Percentiles rank a stretch among this genome's conserved stretches.
These are phyloP conservation scores for Cutaneotrichosporon arboriforme DNA, from an alignment of 1,284 basidiomycete species.

Conservation along the genomic window DNA sequence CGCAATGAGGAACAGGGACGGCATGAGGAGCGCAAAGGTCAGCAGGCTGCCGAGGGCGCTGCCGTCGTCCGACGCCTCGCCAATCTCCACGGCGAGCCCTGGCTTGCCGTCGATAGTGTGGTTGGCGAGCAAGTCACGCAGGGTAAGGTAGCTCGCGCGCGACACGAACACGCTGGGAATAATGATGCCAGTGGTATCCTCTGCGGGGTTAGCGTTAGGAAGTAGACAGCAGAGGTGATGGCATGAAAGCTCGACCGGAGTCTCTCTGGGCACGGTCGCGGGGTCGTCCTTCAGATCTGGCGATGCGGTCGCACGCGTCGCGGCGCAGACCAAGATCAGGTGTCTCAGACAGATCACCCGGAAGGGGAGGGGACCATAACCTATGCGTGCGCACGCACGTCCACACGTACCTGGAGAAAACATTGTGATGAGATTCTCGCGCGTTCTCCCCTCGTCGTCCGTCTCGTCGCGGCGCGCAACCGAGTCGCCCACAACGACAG, in stretches of 20 bases:
- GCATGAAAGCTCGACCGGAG: too few relatives aligned
- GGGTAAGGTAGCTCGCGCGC: constrained; percentile 45
- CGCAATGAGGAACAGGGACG: constrained; percentile 39
- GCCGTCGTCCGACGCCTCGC: constrained; percentile 40
- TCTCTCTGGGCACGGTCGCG: too few relatives aligned
- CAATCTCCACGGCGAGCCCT: constrained; percentile 35
- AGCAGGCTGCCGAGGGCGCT: constrained; percentile 44
- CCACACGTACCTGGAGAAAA: constrained; percentile 60
- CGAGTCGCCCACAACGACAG: constrained; percentile 78
- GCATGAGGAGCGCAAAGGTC: constrained; percentile 44
- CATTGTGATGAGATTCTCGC: constrained; percentile 81
- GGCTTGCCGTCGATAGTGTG: constrained; percentile 19
- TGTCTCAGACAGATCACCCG: too few relatives aligned
- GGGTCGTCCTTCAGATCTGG: too few relatives aligned
- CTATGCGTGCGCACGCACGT: too few relatives aligned
- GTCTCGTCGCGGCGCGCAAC: constrained; percentile 33
- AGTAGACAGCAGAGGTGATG: too few relatives aligned
- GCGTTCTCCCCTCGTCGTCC: constrained; percentile 59
- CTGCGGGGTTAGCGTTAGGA: constrained; percentile 20
- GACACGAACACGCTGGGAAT: constrained; percentile 51
- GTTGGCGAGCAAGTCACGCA: constrained; percentile 42
- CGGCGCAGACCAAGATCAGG: too few relatives aligned
- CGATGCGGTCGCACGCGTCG: too few relatives aligned
- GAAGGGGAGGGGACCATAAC: too few relatives aligned
- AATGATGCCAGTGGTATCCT: constrained; percentile 48